Evolutionary conservation across 1,284 basidiomycete genomes (phyloP), one percentile per base, ranked within the genome.

Genomic region (Sporisorium reilianum): DNA sequence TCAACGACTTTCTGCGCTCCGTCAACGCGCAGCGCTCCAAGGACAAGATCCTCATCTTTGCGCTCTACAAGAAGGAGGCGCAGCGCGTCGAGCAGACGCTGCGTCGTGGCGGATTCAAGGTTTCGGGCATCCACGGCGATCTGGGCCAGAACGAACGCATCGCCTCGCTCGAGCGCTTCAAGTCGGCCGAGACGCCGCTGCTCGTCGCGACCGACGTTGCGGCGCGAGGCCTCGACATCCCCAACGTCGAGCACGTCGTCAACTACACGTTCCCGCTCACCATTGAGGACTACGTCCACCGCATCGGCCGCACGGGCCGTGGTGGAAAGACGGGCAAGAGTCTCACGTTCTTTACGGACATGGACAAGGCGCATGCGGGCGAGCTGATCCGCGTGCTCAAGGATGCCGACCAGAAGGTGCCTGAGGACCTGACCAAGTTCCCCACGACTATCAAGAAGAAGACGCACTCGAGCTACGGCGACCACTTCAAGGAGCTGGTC

Each of bases 131-230:
- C 56, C 95, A 97, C 83, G 96, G 96, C 2, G 95, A 99, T 85
- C 89, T 98, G 89, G 89, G 91, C 22, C 97, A 99, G 86, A 88
- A 88, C 30, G 91, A 92, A 52, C 90, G 97, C 4, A 91, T 95
- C 86, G 91, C 93, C 51, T 92, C 93, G 9, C 87, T 99, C 26
- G 92, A 95, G 34, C 90, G 89, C 52, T 98, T 99, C 88, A 97
- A 95, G 86, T 89, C 88, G 26, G 96, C 94, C 5, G 88, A 88
- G 61, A 93, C 91, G 2, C 90, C 91, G 45, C 85, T 99, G 18
- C 88, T 99, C 64, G 96, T 99, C 28, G 97, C 97, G 5, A 99
- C 96, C 25, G 96, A 99, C 85, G 96, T 99, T 4, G 97, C 97
- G 0, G 95, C 96, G 25, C 90, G 96, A 70, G 97, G 96, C 20